Evolutionary conservation across 1,284 basidiomycete genomes (phyloP), one percentile per base, ranked within the genome.

Genomic region (Ceraceosorus bombacis): DNA sequence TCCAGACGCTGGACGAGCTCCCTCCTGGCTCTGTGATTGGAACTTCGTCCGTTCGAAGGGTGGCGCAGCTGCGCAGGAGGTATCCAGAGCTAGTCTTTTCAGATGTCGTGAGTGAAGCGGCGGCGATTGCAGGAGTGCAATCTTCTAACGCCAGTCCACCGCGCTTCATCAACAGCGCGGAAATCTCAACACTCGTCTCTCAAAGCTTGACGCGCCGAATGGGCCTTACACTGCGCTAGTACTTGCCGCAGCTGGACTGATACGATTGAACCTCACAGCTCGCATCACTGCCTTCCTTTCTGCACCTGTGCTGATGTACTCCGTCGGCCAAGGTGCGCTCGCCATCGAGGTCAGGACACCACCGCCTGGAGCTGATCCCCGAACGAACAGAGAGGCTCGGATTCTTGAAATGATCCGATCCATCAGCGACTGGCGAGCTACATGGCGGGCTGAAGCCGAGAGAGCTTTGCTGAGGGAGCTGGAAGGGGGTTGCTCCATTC

Each of bases 401-500:
- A 69, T 77, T 15, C 61, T 63, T 9, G 60, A 61, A 53, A 62
- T 77, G 50, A 62, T 77, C 7, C 58, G 56, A 6, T 70, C 70
- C 36, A 74, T 77, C 41, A 69, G 69, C 41, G 68, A 72, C 53
- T 77, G 75, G 75, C 63, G 73, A 6, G 60, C 75, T 8, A 72
- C 70, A 12, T 73, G 67, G 61, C 62, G 72, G 38, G 66, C 63
- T 49, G 69, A 69, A 51, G 72, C 73, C 8, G 95, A 99, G 79
- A 85, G 94, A 9, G 88, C 88, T 1, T 86, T 89, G 77, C 81
- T 98, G 65, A 82, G 87, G 43, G 86, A 88, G 43, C 82, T 98
- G 56, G 94, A 98, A 78, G 95, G 95, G 9, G 95, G 93, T 38
- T 98, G 95, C 79, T 93, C 89, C 62, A 91, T 98, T 1, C 95